Evolutionary conservation across 2,329 filamentous ascomycete genomes (phyloP), one percentile per base, ranked within the genome.

Genomic region (Clarireedia monteithiana): DNA sequence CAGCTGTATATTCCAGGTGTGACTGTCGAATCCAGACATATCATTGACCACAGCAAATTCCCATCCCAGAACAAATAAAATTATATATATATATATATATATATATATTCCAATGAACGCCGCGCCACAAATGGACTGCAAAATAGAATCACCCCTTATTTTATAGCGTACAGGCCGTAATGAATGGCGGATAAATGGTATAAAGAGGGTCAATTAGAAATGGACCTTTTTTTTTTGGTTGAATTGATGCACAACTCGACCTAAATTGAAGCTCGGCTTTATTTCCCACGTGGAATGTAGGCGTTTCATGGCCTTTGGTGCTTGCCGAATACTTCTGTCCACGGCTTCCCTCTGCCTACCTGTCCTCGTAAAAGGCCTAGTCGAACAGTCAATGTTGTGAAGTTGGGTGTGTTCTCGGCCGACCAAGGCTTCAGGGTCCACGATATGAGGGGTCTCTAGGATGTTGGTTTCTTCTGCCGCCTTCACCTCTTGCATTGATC

Each of bases 401-500:
- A 14, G 30, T 34, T 14, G 10, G 30, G 30, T 34, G 10, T 34
- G 30, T 34, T 34, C 5, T 34, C 4, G 12, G 9, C 10, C 12
- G 12, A 9, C 9, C 30, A 34, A 34, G 30, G 10, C 30, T 9
- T 69, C 67, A 68, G 52, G 58, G 60, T 50, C 66, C 65, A 47
- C 73, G 71, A 54, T 74, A 74, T 53, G 67, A 70, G 26, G 75
- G 76, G 64, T 78, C 74, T 55, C 74, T 72, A 9, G 71, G 67
- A 49, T 75, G 75, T 47, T 71, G 72, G 56, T 58, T 57, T 40
- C 59, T 54, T 51, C 49, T 62, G 23, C 70, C 71, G 60, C 72
- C 72, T 63, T 77, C 74, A 57, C 76, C 73, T 56, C 72, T 68
- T 4, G 78, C 75, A 52, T 74, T 72, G 54, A 77, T 62, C 75